phyloP scores from a whole-genome alignment of 2,329 filamentous ascomycete species.

The Cordyceps cateniannulata region DNA sequence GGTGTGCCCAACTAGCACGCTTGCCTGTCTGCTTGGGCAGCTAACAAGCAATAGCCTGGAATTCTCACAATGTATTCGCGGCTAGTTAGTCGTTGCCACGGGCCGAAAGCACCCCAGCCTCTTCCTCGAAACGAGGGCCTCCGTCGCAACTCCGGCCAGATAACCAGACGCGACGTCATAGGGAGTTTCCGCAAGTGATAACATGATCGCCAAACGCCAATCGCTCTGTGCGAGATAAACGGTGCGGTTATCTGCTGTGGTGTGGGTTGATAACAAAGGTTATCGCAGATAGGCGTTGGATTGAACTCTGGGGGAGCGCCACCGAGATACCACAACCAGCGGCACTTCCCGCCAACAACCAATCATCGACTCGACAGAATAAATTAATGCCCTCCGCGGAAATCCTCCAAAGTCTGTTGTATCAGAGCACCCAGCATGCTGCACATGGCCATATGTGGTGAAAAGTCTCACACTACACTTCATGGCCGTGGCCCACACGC shows the following conservation, averaged over 20 bases:
- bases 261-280: not conserved
- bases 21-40: too few species aligned
- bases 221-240: not conserved
- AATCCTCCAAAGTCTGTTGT: not conserved
- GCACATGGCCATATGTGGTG: not conserved
- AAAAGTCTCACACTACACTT: not conserved
- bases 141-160: not conserved
- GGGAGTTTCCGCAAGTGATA: not conserved
- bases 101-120: not conserved
- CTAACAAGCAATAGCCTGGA: not conserved
- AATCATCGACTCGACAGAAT: not conserved
- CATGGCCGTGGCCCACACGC: not conserved
- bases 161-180: not conserved
- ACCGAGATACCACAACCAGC: conserved; percentile 1
- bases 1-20: not conserved
- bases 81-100: not conserved
- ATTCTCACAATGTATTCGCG: not conserved
- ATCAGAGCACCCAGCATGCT: not conserved
- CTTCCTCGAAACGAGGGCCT: not conserved
- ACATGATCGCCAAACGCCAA: not conserved
- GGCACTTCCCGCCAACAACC: not conserved
- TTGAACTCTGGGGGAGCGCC: not conserved
- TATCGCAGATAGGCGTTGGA: conserved; percentile 2
- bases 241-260: not conserved
- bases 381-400: conserved; percentile 3